A percentile compares a stretch with the other conserved stretches of the same genome.
Conservation (phyloP, 2,329 filamentous ascomycete species). For the Trichoderma guizhouense region DNA sequence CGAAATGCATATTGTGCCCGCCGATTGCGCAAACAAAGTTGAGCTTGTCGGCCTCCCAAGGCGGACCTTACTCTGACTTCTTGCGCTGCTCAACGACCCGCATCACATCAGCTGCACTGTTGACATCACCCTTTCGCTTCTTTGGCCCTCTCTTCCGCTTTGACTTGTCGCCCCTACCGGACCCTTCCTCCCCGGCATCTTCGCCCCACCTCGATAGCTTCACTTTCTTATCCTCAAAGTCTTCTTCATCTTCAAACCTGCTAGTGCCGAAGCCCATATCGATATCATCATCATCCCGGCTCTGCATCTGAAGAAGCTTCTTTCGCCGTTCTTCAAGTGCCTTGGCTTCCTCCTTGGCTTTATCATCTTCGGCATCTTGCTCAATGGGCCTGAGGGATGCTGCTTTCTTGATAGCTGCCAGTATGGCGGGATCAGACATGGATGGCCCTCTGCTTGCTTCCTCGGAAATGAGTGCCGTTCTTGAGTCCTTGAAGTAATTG, state of each 20-base stretch:
- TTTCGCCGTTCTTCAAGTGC: constrained; percentile 66
- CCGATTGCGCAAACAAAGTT: neutral
- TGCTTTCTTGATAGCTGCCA: constrained; percentile 83
- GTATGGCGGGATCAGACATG: constrained; percentile 71
- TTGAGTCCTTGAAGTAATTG: constrained; percentile 63
- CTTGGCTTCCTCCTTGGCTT: constrained; percentile 43
- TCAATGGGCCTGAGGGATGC: constrained; percentile 57
- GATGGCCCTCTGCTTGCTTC: constrained; percentile 51
- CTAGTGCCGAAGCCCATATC: constrained; percentile 93
- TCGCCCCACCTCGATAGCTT: constrained; percentile 67
- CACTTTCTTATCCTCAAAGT: constrained; percentile 65
- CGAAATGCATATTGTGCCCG: neutral
- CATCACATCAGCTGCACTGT: constrained; percentile 78
- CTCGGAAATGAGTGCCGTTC: constrained; percentile 51
- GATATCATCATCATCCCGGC: constrained; percentile 83
- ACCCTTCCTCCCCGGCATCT: constrained; percentile 43
- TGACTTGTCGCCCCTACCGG: constrained; percentile 43
- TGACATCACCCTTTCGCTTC: constrained; percentile 74
- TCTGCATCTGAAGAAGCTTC: constrained; percentile 69
- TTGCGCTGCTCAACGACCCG: constrained; percentile 66
- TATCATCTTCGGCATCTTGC: constrained; percentile 36
- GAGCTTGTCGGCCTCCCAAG: neutral
- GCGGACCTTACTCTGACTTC: constrained; percentile 21
- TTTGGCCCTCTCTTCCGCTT: constrained; percentile 69
- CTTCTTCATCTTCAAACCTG: constrained; percentile 83